Evolutionary conservation across 2,329 filamentous ascomycete genomes (phyloP).

Genomic region (Venturia oleaginea): DNA sequence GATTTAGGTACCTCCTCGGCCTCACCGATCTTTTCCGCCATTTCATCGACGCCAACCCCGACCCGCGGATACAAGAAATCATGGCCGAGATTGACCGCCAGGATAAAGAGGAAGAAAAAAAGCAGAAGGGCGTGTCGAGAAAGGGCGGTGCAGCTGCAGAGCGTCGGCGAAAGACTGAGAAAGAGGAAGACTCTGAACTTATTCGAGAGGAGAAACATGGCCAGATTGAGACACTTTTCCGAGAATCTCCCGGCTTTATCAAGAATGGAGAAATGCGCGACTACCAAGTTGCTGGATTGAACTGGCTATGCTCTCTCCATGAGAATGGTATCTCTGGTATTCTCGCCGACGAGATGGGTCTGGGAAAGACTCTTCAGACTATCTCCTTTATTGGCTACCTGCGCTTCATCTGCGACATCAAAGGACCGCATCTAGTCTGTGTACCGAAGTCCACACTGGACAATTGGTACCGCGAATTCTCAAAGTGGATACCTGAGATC

Average conservation of each 20-base stretch:
- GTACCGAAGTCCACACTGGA: slow-evolving; percentile 97
- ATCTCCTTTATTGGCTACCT: slow-evolving; percentile 95
- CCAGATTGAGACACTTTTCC: slow-evolving; percentile 80
- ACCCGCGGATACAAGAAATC: slow-evolving; percentile 87
- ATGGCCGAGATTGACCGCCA: slow-evolving; percentile 92
- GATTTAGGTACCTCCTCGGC: slow-evolving; percentile 90
- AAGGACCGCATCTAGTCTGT: slow-evolving; percentile 79
- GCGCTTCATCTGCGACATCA: slow-evolving; percentile 80
- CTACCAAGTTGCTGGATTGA: slow-evolving; percentile 90
- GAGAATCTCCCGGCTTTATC: slow-evolving; percentile 87
- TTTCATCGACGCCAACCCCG: slow-evolving; percentile 96
- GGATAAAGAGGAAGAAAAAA: slow-evolving; percentile 62
- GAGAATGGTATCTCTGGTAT: slow-evolving; percentile 99
- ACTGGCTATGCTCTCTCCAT: slow-evolving; percentile 95
- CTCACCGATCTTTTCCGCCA: slow-evolving; percentile 96
- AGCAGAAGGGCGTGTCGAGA: slow-evolving; percentile 65
- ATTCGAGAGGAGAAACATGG: slow-evolving; percentile 80
- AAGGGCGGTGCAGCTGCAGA: slow-evolving; percentile 77
- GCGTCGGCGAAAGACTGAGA: slow-evolving; percentile 79
- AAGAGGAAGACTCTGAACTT: slow-evolving; percentile 92
- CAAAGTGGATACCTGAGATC: slow-evolving; percentile 89
- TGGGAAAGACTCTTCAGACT: slow-evolving; percentile 91
- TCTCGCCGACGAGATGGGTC: slow-evolving; percentile 91
- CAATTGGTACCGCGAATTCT: slow-evolving; percentile 96
- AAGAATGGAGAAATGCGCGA: slow-evolving; percentile 82